These are phyloP conservation scores for Verticillium klebahnii DNA, from an alignment of 2,329 filamentous ascomycete genomes.

Conservation along the genomic window DNA sequence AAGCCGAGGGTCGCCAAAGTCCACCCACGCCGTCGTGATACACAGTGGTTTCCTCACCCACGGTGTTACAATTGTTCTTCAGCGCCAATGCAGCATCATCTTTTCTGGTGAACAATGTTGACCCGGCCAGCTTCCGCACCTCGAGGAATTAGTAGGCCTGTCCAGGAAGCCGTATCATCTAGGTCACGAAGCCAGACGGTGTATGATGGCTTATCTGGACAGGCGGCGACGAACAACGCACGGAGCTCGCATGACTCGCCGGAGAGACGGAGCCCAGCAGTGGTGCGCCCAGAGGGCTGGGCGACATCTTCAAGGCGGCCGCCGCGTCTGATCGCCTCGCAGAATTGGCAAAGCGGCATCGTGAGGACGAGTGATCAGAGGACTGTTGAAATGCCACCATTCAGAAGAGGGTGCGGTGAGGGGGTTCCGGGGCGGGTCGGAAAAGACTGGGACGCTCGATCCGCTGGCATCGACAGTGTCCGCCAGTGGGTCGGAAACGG, in stretches of 20 bases:
- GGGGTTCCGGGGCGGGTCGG: not conserved
- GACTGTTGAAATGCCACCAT: not conserved
- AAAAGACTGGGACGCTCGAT: not conserved
- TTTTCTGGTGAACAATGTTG: too few relatives aligned
- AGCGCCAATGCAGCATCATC: too few relatives aligned
- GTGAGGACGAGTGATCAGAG: not conserved
- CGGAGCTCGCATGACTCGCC: not conserved
- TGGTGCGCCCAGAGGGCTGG: not conserved
- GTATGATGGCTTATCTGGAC: not conserved
- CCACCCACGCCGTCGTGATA: too few relatives aligned
- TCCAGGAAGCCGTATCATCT: not conserved
- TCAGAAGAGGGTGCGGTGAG: not conserved
- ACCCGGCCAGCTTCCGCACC: too few relatives aligned
- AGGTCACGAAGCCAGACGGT: constrained; percentile 1
- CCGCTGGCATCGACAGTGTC: not conserved
- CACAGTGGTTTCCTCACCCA: too few relatives aligned
- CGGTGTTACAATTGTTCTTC: too few relatives aligned
- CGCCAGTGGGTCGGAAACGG: not conserved
- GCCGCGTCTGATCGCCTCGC: not conserved
- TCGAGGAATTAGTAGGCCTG: too few relatives aligned
- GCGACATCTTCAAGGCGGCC: not conserved
- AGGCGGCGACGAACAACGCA: not conserved
- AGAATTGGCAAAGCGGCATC: not conserved
- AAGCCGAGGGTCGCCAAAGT: too few relatives aligned
- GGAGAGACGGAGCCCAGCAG: not conserved